A percentile compares a stretch with the other conserved stretches of the same genome.
Conservation (phyloP, 2,329 filamentous ascomycete species). For the Alternaria postmessia region DNA sequence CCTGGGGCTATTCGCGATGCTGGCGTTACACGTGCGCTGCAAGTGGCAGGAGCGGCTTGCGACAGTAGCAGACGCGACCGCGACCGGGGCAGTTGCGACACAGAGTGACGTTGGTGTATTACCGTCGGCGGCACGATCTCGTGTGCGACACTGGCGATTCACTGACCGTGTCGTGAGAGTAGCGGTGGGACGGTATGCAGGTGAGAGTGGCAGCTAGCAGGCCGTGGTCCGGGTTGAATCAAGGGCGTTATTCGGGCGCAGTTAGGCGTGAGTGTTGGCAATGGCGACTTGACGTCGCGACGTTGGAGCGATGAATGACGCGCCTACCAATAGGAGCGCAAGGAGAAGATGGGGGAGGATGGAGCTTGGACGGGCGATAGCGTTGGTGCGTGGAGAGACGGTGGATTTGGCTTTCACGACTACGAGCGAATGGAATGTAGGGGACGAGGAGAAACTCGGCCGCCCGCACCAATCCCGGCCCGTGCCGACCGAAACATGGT, state of each 20-base stretch:
- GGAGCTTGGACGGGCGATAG: conserved; percentile 17
- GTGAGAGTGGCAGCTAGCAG: conserved; percentile 13
- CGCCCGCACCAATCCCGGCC: conserved; percentile 10
- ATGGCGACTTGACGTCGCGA: conserved; percentile 15
- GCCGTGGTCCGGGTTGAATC: conserved; percentile 10
- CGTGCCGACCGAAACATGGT: conserved; percentile 2
- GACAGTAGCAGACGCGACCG: conserved; percentile 15
- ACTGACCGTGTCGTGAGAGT: conserved; percentile 8
- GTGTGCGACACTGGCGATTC: conserved; percentile 24
- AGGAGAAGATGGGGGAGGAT: conserved; percentile 17
- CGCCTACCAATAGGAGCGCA: conserved; percentile 21
- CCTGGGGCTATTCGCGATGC: conserved; percentile 7
- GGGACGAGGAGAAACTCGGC: conserved; percentile 6
- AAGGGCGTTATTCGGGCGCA: conserved; percentile 20
- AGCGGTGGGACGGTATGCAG: conserved; percentile 27
- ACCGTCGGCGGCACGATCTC: conserved; percentile 7
- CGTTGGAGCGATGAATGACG: conserved; percentile 13
- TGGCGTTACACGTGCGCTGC: conserved; percentile 2
- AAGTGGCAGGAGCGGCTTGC: conserved; percentile 7
- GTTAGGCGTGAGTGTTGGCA: conserved; percentile 24
- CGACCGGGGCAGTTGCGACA: conserved; percentile 14
- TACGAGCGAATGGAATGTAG: conserved; percentile 3
- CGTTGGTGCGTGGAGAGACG: conserved; percentile 9
- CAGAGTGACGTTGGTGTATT: conserved; percentile 3
- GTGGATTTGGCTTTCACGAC: neutral